These are phyloP conservation scores for Blastocladiella britannica DNA, from an alignment of 192 early-diverging fungal genomes.

Conservation along the genomic window DNA sequence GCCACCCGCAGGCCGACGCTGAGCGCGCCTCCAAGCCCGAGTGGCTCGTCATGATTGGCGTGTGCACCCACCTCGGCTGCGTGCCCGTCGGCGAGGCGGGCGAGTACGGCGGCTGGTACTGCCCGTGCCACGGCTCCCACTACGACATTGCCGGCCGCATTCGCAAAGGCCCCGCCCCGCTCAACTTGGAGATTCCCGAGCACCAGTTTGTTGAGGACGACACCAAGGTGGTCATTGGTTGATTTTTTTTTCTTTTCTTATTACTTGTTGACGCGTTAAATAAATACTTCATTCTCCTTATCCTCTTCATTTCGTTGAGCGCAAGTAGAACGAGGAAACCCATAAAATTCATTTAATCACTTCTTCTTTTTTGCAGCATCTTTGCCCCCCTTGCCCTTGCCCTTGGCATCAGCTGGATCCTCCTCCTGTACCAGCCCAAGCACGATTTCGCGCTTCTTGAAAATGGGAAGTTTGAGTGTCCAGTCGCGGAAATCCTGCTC, in stretches of 20 bases:
- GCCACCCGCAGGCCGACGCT: slow-evolving; percentile 79
- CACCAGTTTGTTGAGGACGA: slow-evolving; percentile 47
- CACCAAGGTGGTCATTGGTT: slow-evolving; percentile 68
- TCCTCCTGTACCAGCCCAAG: neutral
- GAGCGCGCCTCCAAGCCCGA: slow-evolving; percentile 75
- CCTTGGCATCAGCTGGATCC: too few species aligned
- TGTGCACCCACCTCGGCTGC: slow-evolving; percentile 78
- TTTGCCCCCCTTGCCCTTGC: too few species aligned
- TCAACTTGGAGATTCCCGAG: slow-evolving; percentile 92
- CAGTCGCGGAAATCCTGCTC: slow-evolving; percentile 1
- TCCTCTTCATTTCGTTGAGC: too few species aligned
- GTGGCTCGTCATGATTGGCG: slow-evolving; percentile 92
- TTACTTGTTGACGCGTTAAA: too few species aligned
- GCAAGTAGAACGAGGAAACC: too few species aligned
- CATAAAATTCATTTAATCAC: too few species aligned
- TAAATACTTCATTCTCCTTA: too few species aligned
- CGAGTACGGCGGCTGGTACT: slow-evolving; percentile 98
- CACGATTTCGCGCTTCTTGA: neutral
- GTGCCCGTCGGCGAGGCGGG: slow-evolving; percentile 95
- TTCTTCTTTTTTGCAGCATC: too few species aligned
- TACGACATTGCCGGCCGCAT: slow-evolving; percentile 98
- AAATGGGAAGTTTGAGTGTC: neutral
- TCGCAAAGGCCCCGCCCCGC: slow-evolving; percentile 90
- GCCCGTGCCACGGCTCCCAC: slow-evolving; percentile 98
- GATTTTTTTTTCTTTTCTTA: too few species aligned